A percentile compares a stretch with the other conserved stretches of the same genome.
Conservation (phyloP, 345 rosid genomes). For the Acer negundo region DNA sequence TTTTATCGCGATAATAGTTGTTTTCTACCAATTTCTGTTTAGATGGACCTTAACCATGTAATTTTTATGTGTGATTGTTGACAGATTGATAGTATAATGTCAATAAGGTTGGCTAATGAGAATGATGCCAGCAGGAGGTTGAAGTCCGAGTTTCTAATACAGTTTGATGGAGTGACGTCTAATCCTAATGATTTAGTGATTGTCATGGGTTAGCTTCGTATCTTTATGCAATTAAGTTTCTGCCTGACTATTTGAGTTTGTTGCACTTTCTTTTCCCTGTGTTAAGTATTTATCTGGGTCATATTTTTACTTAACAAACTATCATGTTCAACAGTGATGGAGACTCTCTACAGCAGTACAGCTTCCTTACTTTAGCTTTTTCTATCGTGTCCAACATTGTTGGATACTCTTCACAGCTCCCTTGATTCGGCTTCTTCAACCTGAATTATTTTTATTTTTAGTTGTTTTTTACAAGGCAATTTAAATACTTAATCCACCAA, state of each 20-base stretch:
- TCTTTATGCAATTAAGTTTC: constrained; percentile 10
- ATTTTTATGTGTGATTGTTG: constrained; percentile 22
- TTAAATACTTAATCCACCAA: neutral
- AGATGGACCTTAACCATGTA: constrained; percentile 8
- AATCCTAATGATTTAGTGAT: constrained; percentile 82
- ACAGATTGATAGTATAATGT: constrained; percentile 96
- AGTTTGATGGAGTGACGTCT: constrained; percentile 93
- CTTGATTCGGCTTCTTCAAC: constrained; percentile 1
- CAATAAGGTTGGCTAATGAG: constrained; percentile 79
- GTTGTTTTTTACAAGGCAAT: neutral
- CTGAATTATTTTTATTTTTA: neutral
- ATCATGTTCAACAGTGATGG: neutral
- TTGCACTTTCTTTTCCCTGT: neutral
- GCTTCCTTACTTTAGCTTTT: neutral
- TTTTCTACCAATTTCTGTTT: neutral
- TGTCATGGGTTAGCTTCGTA: constrained; percentile 67
- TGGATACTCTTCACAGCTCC: constrained; percentile 3
- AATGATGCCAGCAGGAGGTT: constrained; percentile 93
- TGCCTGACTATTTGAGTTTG: neutral
- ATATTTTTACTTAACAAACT: neutral
- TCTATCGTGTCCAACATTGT: neutral
- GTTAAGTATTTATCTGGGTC: neutral
- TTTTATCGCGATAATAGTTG: neutral
- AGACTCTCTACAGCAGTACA: neutral
- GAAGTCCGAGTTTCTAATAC: constrained; percentile 93